These are phyloP conservation scores for Sisymbrium altissimum DNA, from an alignment of 345 rosid species.

Conservation along the genomic window DNA sequence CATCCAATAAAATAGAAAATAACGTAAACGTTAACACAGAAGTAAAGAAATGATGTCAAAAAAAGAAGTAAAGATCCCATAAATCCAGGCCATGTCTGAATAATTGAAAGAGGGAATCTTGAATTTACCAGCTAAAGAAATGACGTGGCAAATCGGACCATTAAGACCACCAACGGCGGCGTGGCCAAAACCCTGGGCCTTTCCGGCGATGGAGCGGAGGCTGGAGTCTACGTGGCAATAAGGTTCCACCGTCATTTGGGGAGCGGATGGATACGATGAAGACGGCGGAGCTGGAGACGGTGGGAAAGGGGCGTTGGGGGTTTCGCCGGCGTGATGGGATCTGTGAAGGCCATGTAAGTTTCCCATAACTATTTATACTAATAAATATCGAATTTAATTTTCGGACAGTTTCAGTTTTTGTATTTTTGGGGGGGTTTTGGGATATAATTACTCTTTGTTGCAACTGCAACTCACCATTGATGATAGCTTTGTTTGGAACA, in stretches of 20 bases:
- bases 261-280: conserved; percentile 3
- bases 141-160: conserved; percentile 64
- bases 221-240: conserved; percentile 62
- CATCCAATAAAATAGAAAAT: not conserved
- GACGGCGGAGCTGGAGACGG: conserved; percentile 10
- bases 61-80: not conserved
- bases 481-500: conserved; percentile 23
- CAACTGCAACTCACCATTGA: conserved; percentile 23
- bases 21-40: not conserved
- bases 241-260: conserved; percentile 40
- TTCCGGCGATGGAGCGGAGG: conserved; percentile 78
- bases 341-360: conserved; percentile 44
- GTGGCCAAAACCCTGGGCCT: conserved; percentile 90
- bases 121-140: conserved; percentile 58
- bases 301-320: not conserved
- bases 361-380: conserved; percentile 38
- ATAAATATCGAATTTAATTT: not conserved
- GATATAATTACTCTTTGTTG: conserved; percentile 27
- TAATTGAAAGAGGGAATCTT: not conserved
- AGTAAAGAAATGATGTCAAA: not conserved
- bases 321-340: conserved; percentile 25
- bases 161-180: conserved; percentile 77
- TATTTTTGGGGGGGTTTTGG: not conserved
- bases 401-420: conserved; percentile 25
- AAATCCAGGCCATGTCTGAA: not conserved